Conservation (phyloP, 2,329 filamentous ascomycete genomes). For the Cryphonectria japonica region DNA sequence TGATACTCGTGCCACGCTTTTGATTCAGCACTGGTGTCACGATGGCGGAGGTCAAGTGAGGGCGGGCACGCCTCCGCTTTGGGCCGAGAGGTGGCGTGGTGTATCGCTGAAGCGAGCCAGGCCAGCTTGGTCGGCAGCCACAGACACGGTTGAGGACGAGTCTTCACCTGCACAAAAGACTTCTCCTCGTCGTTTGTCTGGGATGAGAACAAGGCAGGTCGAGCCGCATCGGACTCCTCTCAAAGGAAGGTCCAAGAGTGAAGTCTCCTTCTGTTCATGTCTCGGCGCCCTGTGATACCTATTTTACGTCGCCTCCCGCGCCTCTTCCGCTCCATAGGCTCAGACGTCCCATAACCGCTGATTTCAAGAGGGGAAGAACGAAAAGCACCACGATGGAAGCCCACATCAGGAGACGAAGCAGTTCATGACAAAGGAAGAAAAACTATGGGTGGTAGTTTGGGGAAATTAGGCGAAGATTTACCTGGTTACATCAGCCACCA, state of each 20-base stretch:
- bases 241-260: background rate
- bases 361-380: background rate
- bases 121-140: background rate
- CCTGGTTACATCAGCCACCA: background rate
- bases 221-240: constrained; percentile 15
- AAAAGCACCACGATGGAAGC: background rate
- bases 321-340: constrained; percentile 4
- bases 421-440: background rate
- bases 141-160: constrained; percentile 9
- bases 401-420: background rate
- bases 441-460: constrained; percentile 6
- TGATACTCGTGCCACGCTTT: constrained; percentile 18
- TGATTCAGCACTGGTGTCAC: constrained; percentile 25
- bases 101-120: background rate
- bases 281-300: constrained; percentile 9
- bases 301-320: constrained; percentile 1
- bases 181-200: too few species aligned
- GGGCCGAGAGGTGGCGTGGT: constrained; percentile 15
- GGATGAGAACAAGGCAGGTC: constrained; percentile 10
- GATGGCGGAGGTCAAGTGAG: constrained; percentile 30
- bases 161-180: background rate
- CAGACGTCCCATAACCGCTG: constrained; percentile 5
- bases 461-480: background rate
- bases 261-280: constrained; percentile 7
- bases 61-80: background rate